Percentiles rank a stretch among this genome's conserved stretches.
Conservation (phyloP, 495 filamentous ascomycete species). For the Trichocladium antarcticum region DNA sequence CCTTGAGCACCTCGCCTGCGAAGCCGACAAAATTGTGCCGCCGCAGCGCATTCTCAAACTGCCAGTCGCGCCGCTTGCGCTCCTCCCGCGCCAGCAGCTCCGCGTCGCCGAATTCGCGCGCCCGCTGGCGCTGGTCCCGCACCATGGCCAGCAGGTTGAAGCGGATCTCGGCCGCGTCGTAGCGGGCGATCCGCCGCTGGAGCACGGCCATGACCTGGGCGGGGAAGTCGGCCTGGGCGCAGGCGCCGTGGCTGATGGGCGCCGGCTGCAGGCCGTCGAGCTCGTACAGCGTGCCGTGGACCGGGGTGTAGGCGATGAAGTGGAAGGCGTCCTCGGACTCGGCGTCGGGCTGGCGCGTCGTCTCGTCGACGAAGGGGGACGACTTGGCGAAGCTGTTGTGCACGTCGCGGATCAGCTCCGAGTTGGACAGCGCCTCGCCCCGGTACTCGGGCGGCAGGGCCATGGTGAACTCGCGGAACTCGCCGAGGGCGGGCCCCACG, state of each 20-base stretch:
- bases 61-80: constrained; percentile 74
- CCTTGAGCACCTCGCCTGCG: constrained; percentile 80
- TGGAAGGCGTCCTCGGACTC: constrained; percentile 75
- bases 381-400: constrained; percentile 89
- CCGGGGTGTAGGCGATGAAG: constrained; percentile 88
- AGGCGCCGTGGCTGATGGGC: constrained; percentile 78
- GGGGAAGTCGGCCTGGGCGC: constrained; percentile 58
- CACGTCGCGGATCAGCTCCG: constrained; percentile 74
- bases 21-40: constrained; percentile 96
- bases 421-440: constrained; percentile 51
- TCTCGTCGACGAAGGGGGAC: constrained; percentile 87
- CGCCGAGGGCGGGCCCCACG: constrained; percentile 49
- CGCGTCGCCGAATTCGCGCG: constrained; percentile 69
- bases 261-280: constrained; percentile 88
- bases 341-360: constrained; percentile 48
- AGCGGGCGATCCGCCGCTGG: constrained; percentile 70
- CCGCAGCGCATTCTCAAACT: constrained; percentile 89
- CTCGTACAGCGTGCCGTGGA: constrained; percentile 76
- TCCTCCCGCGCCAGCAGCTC: constrained; percentile 72
- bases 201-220: constrained; percentile 78
- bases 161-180: constrained; percentile 76
- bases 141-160: constrained; percentile 95
- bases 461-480: constrained; percentile 87
- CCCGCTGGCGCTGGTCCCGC: constrained; percentile 61
- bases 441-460: constrained; percentile 71